Base-by-base conservation (phyloP, 2,329 filamentous ascomycete genomes). In the Penicillium oxalicum region DNA sequence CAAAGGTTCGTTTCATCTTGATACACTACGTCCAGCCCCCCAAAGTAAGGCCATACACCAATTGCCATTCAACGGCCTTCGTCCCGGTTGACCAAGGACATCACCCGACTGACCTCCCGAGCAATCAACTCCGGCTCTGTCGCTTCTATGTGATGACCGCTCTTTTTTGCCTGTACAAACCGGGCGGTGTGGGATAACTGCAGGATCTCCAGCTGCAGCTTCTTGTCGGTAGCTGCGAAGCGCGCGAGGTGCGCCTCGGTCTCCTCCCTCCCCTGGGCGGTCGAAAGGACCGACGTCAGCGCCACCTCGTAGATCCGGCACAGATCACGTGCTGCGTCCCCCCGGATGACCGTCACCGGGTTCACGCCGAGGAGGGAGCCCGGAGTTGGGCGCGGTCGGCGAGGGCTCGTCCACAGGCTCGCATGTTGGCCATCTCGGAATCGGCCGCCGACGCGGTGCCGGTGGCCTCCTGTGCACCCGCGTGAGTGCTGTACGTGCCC, bases 111-210 rank as follows among this genome's bases (percentile, higher is more conserved):
- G 7, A 71, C 59, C 50, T 68, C 68, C 24, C 61, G 53, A 5
- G 62, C 66, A 41, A 73, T 57, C 13, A 67, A 55, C 37, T 71
- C 70, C 11, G 70, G 70, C 36, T 59, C 54, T 6, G 62, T 48
- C 29, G 70, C 44, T 49, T 71, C 63, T 8, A 72, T 59, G 56
- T 71, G 60, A 57, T 72, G 70, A 2, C 69, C 69, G 51, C 65
- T 68, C 13, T 68, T 64, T 8, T 58, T 52, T 29, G 70, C 13
- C 50, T 67, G 52, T 7, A 69, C 58, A 8, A 67, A 59, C 26
- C 55, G 59, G 24, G 48, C 57, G 2, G 54, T 63, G 7, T 57
- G 59, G 0, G 67, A 70, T 35, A 72, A 47, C 28, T 45, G 44
- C 34, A 70, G 48, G 51, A 70, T 66, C 24, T 66, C 63, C 40